phyloP scores from a whole-genome alignment of 345 rosid genomes.

The Eucalyptus victrix region DNA sequence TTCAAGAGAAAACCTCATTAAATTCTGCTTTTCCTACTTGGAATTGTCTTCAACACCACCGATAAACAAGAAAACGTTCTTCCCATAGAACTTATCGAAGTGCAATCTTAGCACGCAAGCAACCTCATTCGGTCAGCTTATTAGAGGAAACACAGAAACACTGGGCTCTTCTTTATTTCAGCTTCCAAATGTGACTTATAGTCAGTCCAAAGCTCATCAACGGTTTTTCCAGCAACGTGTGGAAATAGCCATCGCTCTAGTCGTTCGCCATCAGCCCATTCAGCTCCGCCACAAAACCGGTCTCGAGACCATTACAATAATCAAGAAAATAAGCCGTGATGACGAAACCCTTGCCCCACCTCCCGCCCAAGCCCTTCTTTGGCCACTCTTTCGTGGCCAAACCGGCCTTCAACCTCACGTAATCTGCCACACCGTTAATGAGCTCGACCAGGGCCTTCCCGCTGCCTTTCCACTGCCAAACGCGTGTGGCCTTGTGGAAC shows the following conservation, averaged over 20 bases:
- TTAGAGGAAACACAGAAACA: not conserved
- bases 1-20: not conserved
- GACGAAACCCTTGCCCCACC: not conserved
- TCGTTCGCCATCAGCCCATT: not conserved
- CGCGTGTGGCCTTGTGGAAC: not conserved
- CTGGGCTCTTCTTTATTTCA: not conserved
- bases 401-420: not conserved
- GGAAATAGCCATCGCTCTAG: not conserved
- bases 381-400: not conserved
- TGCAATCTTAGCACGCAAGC: not conserved
- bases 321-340: not conserved
- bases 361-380: not conserved
- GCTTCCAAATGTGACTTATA: not conserved
- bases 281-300: not conserved
- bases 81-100: not conserved
- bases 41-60: not conserved
- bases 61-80: not conserved
- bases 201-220: not conserved
- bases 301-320: not conserved
- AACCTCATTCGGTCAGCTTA: not conserved
- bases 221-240: not conserved
- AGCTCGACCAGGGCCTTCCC: not conserved
- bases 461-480: not conserved
- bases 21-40: not conserved
- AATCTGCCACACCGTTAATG: not conserved